A percentile compares a stretch with the other conserved stretches of the same genome.
Evolutionary conservation across 2,329 filamentous ascomycete genomes (phyloP).

Genomic region (Phaeoacremonium minimum): DNA sequence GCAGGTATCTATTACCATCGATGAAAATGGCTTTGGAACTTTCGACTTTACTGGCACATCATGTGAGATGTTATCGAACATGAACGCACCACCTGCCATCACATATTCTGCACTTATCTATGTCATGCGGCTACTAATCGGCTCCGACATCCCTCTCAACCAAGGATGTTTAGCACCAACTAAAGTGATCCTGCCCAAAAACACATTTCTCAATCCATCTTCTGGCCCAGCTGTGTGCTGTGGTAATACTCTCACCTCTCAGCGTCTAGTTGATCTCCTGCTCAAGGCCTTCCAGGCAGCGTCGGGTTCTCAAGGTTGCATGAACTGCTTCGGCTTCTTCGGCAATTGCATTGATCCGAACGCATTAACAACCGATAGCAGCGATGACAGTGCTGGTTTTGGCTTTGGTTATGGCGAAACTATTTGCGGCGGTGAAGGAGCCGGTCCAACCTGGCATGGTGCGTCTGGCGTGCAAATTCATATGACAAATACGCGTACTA

Average conservation of each 20-base stretch:
- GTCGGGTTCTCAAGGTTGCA: constrained; percentile 19
- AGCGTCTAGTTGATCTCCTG: constrained; percentile 22
- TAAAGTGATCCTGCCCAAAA: constrained; percentile 16
- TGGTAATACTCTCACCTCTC: constrained; percentile 19
- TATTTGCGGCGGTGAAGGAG: constrained; percentile 16
- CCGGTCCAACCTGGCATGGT: constrained; percentile 12
- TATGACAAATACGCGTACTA: constrained; percentile 16
- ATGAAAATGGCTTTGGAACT: constrained; percentile 66
- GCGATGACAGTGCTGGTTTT: neutral
- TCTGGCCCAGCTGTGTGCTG: constrained; percentile 18
- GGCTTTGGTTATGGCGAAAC: constrained; percentile 13
- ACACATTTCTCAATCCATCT: constrained; percentile 21
- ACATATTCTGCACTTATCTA: constrained; percentile 27
- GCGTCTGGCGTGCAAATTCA: constrained; percentile 14
- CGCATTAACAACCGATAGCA: neutral
- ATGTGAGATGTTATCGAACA: constrained; percentile 67
- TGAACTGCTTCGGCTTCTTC: constrained; percentile 21
- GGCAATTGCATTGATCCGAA: constrained; percentile 12
- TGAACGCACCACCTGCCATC: constrained; percentile 35
- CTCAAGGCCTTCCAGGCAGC: constrained; percentile 19
- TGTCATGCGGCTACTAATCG: constrained; percentile 18
- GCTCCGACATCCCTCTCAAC: constrained; percentile 23
- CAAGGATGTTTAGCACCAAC: constrained; percentile 22
- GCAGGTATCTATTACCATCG: constrained; percentile 65
- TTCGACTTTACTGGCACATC: constrained; percentile 71